A percentile compares a stretch with the other conserved stretches of the same genome.
Conservation (phyloP, 257 asterid genomes). For the Fraxinus americana region DNA sequence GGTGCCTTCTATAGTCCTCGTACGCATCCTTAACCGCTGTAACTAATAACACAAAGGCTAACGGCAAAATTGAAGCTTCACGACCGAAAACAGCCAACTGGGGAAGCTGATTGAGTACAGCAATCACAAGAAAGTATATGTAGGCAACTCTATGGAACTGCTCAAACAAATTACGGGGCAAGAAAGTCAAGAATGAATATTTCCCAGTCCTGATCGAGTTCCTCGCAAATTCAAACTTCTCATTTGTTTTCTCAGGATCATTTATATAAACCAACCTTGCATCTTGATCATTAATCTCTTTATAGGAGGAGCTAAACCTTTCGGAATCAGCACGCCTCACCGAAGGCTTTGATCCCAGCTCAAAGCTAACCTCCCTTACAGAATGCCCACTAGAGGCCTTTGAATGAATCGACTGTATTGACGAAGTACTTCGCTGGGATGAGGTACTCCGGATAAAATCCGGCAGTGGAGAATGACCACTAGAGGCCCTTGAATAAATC, state of each 20-base stretch:
- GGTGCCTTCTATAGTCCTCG: conserved; percentile 88
- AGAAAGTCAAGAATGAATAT: conserved; percentile 76
- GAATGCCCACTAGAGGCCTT: conserved; percentile 62
- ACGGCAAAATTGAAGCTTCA: conserved; percentile 78
- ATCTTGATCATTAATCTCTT: conserved; percentile 85
- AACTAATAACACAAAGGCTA: conserved; percentile 81
- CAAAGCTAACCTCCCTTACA: conserved; percentile 65
- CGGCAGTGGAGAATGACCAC: conserved; percentile 37
- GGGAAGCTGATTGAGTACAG: conserved; percentile 95
- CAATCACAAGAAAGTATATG: conserved; percentile 86
- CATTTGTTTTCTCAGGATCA: conserved; percentile 73
- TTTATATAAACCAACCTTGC: conserved; percentile 73
- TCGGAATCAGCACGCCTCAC: conserved; percentile 72
- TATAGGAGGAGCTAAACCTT: conserved; percentile 70
- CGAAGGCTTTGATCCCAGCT: conserved; percentile 48
- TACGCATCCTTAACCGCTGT: conserved; percentile 91
- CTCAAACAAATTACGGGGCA: conserved; percentile 88
- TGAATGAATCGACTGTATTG: conserved; percentile 53
- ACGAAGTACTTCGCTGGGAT: conserved; percentile 53
- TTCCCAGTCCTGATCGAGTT: conserved; percentile 79
- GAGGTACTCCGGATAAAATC: conserved; percentile 48
- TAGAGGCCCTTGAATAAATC: conserved; percentile 52
- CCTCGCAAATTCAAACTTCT: conserved; percentile 63
- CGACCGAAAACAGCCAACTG: conserved; percentile 98
- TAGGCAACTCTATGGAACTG: conserved; percentile 99